Evolutionary conservation across 2,329 filamentous ascomycete species (phyloP).

Genomic region (Aplosporella prunicola): DNA sequence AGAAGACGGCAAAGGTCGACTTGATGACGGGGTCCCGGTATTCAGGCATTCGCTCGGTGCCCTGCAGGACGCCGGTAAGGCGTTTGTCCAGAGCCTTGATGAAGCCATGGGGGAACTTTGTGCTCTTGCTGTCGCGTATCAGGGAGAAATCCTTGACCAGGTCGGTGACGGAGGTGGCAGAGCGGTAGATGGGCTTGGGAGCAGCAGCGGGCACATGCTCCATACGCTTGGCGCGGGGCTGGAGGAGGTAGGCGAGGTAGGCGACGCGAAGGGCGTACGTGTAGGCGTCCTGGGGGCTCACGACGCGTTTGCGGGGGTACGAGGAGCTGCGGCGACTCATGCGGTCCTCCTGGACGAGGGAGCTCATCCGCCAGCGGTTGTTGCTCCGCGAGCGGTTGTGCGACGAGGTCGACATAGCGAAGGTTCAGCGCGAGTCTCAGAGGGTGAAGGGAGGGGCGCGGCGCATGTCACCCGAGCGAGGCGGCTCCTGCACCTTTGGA

Average conservation of each 20-base stretch:
- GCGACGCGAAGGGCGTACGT: conserved; percentile 83
- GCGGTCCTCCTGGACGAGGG: conserved; percentile 30
- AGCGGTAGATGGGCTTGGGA: conserved; percentile 55
- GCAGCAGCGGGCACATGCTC: conserved; percentile 62
- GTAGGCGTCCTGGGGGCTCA: conserved; percentile 68
- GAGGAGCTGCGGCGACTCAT: conserved; percentile 31
- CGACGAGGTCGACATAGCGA: conserved; percentile 9
- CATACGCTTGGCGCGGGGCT: conserved; percentile 80
- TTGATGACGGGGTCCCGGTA: conserved; percentile 88
- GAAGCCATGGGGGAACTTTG: conserved; percentile 62
- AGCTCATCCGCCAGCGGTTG: conserved; percentile 33
- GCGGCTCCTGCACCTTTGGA: neutral
- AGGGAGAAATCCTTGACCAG: conserved; percentile 78
- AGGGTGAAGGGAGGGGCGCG: neutral
- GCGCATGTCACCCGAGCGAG: conserved; percentile 10
- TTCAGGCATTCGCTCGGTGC: conserved; percentile 74
- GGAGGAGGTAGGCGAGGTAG: conserved; percentile 85
- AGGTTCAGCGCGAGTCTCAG: conserved; percentile 1
- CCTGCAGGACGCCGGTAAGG: conserved; percentile 69
- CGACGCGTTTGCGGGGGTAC: conserved; percentile 26
- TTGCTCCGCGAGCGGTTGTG: conserved; percentile 11
- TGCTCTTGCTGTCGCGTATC: conserved; percentile 58
- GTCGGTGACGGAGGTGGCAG: conserved; percentile 65
- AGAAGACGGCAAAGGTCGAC: conserved; percentile 86
- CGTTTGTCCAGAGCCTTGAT: conserved; percentile 64